Base-by-base conservation (phyloP, 176 grass and related monocot species). In the Ananas comosus region DNA sequence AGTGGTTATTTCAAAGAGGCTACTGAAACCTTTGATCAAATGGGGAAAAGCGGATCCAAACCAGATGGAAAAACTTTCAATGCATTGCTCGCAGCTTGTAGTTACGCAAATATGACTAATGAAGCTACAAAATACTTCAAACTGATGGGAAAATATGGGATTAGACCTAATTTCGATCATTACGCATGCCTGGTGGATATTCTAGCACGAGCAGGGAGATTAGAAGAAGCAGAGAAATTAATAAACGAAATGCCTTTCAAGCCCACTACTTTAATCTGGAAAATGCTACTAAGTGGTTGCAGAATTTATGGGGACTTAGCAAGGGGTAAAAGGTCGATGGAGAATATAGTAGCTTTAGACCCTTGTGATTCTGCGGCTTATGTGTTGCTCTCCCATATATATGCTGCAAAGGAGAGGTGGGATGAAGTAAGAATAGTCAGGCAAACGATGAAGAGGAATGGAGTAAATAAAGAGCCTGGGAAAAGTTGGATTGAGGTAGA, bases 161-260 rank as follows among this genome's bases (percentile, higher is more conserved):
- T 77, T 47, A 68, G 11, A 12, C 65, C 75, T 50, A 42, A 21
- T 25, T 61, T 77, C 12, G 51, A 77, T 63, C 75, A 77, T 49
- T 77, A 77, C 51, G 53, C 75, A 13, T 77, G 75, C 75, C 68
- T 77, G 75, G 66, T 77, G 12, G 75, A 77, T 65, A 69, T 69
- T 18, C 66, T 77, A 4, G 75, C 65, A 50, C 51, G 75, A 61
- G 53, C 75, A 77, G 75, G 75, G 12, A 69, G 33, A 25, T 69
- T 77, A 49, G 48, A 69, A 2, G 66, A 77, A 69, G 66, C 75
- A 28, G 75, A 77, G 61, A 49, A 63, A n/a, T 77, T 77, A 14
- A 77, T 77, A 58, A 25, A 63, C 25, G 10, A 1, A 63, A 77
- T 77, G 75, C 75, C 75, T 61, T 77, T 77, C 23, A 12, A 69